These are phyloP conservation scores for Morella rubra DNA, from an alignment of 306 rosid species.

Conservation along the genomic window DNA sequence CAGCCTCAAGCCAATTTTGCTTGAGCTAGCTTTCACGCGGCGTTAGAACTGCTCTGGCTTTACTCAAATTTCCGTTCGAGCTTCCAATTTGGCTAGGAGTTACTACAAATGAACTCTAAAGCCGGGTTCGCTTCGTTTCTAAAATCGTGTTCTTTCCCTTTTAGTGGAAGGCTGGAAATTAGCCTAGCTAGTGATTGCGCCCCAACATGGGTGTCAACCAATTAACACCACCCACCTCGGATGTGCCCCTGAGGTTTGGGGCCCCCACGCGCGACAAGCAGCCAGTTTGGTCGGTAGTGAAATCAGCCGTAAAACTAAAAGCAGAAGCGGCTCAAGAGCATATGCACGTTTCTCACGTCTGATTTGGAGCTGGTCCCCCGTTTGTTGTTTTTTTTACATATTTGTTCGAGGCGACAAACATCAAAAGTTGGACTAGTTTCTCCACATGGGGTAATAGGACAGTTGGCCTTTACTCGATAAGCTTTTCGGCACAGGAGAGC, in stretches of 20 bases:
- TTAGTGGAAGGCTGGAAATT: no score
- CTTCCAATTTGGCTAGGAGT: not conserved
- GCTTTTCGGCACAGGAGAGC: not conserved
- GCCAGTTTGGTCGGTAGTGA: not conserved
- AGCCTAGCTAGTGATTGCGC: no score
- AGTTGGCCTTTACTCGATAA: not conserved
- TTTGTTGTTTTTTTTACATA: no score
- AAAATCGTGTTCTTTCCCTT: no score
- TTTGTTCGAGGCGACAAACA: no score
- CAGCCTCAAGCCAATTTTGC: not conserved
- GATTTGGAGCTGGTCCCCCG: not conserved
- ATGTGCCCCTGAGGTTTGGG: not conserved
- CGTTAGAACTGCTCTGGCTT: not conserved
- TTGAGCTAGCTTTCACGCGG: not conserved
- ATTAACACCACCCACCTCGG: not conserved
- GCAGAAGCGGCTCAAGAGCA: not conserved
- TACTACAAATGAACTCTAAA: not conserved
- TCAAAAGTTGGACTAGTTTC: no score
- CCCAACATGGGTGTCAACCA: not conserved
- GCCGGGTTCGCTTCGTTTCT: not conserved
- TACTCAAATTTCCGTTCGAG: no score
- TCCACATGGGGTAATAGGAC: not conserved
- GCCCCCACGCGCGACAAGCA: not conserved
- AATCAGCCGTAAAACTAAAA: not conserved
- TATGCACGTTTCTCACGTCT: not conserved